phyloP scores from a whole-genome alignment of 371 early-diverging fungal genomes.

The Zychaea mexicana region DNA sequence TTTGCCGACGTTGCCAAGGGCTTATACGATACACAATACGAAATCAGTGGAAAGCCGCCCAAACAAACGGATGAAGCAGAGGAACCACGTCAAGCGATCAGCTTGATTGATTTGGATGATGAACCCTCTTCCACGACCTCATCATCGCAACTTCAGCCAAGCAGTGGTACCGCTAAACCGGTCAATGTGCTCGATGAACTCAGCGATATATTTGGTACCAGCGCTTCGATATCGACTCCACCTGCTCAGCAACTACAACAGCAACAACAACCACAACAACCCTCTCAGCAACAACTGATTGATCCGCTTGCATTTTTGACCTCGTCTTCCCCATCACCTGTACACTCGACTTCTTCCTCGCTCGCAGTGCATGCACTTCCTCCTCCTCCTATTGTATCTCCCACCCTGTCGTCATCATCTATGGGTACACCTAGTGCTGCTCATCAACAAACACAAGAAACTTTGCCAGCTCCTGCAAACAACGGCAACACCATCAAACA shows the following conservation, averaged over 20 bases:
- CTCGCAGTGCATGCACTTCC: slow-evolving; percentile 4
- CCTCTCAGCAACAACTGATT: slow-evolving; percentile 13
- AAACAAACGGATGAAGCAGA: slow-evolving; percentile 24
- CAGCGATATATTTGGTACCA: slow-evolving; percentile 45
- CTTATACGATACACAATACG: slow-evolving; percentile 46
- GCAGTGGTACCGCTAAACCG: slow-evolving; percentile 9
- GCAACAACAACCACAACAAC: slow-evolving; percentile 13
- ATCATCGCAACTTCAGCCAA: slow-evolving; percentile 6
- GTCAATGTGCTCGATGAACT: slow-evolving; percentile 31
- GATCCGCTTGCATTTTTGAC: slow-evolving; percentile 16
- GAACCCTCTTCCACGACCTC: slow-evolving; percentile 4
- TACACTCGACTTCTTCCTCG: slow-evolving; percentile 8
- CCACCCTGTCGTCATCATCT: slow-evolving; percentile 15
- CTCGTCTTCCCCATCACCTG: slow-evolving; percentile 12
- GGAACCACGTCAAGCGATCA: slow-evolving; percentile 41
- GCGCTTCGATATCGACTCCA: slow-evolving; percentile 22
- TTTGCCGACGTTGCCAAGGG: slow-evolving; percentile 73
- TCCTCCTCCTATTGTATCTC: slow-evolving; percentile 14
- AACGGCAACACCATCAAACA: slow-evolving; percentile 18
- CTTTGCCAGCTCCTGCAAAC: slow-evolving; percentile 18
- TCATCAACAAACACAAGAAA: slow-evolving; percentile 1
- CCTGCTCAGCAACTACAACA: slow-evolving; percentile 13
- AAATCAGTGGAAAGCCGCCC: slow-evolving; percentile 42
- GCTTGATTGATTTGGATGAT: slow-evolving; percentile 72
- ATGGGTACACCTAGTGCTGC: slow-evolving; percentile 13